phyloP scores from a whole-genome alignment of 192 early-diverging fungal species.

The Lobosporangium transversale region DNA sequence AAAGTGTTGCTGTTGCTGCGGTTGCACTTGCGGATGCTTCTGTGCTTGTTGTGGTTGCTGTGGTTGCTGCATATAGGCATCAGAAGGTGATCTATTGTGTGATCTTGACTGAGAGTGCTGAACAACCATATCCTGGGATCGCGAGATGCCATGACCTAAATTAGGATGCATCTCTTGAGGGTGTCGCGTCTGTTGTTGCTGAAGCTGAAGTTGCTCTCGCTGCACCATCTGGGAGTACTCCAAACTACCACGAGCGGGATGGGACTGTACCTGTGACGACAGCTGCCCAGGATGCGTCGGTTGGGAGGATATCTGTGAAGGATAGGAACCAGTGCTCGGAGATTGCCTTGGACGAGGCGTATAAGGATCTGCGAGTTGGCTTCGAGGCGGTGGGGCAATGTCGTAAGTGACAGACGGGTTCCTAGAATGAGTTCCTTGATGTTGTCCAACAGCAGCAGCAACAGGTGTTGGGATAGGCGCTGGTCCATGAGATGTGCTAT shows the following conservation, averaged over 20 bases:
- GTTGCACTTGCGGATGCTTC: slow-evolving; percentile 6
- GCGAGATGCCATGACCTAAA: slow-evolving; percentile 21
- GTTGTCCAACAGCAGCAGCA: neutral
- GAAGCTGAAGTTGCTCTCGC: slow-evolving; percentile 1
- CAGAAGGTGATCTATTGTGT: slow-evolving; percentile 19
- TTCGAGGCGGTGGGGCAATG: neutral
- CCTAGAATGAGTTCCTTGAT: slow-evolving; percentile 20
- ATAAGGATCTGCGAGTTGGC: slow-evolving; percentile 13
- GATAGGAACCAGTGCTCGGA: neutral
- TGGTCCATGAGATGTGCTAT: slow-evolving; percentile 22
- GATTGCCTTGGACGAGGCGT: neutral
- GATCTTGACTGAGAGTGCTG: slow-evolving; percentile 18
- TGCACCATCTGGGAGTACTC: neutral
- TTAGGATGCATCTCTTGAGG: slow-evolving; percentile 10
- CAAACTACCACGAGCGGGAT: slow-evolving; percentile 5
- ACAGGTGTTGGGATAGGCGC: slow-evolving; percentile 13
- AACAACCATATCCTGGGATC: slow-evolving; percentile 21
- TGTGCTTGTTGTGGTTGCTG: neutral
- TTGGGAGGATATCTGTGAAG: slow-evolving; percentile 3
- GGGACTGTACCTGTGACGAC: neutral
- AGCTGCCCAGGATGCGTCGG: neutral
- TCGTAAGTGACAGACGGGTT: slow-evolving; percentile 20
- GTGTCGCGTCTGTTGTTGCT: slow-evolving; percentile 7
- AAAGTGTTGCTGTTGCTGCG: neutral
- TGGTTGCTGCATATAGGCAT: slow-evolving; percentile 3